A percentile compares a stretch with the other conserved stretches of the same genome.
Conservation (phyloP, 768 basidiomycete species). For the Tricholoma hemisulphureum region DNA sequence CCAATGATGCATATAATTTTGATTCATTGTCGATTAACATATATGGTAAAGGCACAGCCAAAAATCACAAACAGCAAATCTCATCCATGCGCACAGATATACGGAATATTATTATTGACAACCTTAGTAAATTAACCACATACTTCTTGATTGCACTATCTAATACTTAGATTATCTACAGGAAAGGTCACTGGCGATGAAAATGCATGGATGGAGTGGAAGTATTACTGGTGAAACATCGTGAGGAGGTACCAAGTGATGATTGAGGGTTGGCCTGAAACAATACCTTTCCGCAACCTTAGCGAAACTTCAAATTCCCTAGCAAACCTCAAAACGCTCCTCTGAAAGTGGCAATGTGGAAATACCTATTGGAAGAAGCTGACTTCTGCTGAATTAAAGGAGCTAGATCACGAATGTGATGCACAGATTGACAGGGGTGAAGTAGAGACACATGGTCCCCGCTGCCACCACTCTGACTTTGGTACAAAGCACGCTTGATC, state of each 20-base stretch:
- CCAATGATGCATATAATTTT: too few relatives aligned
- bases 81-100: not conserved
- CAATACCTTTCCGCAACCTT: slow-evolving; percentile 8
- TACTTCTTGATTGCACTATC: not conserved
- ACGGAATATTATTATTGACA: slow-evolving; percentile 2
- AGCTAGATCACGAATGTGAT: not conserved
- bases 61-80: slow-evolving; percentile 2
- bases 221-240: slow-evolving; percentile 12
- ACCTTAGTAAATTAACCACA: not conserved
- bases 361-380: not conserved
- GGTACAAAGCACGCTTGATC: slow-evolving; percentile 1
- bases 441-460: not conserved
- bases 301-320: slow-evolving; percentile 3
- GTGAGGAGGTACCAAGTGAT: slow-evolving; percentile 7
- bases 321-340: slow-evolving; percentile 1
- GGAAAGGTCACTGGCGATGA: slow-evolving; percentile 1
- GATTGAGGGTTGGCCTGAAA: slow-evolving; percentile 13
- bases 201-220: slow-evolving; percentile 11
- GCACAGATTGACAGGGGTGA: slow-evolving; percentile 2
- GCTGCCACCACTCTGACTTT: slow-evolving; percentile 1
- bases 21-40: too few relatives aligned
- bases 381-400: not conserved
- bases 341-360: not conserved
- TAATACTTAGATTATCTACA: not conserved
- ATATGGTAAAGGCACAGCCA: slow-evolving; percentile 1